These are phyloP conservation scores for Yamadazyma jaroonii DNA, from an alignment of 1,139 yeast species.

Conservation along the genomic window DNA sequence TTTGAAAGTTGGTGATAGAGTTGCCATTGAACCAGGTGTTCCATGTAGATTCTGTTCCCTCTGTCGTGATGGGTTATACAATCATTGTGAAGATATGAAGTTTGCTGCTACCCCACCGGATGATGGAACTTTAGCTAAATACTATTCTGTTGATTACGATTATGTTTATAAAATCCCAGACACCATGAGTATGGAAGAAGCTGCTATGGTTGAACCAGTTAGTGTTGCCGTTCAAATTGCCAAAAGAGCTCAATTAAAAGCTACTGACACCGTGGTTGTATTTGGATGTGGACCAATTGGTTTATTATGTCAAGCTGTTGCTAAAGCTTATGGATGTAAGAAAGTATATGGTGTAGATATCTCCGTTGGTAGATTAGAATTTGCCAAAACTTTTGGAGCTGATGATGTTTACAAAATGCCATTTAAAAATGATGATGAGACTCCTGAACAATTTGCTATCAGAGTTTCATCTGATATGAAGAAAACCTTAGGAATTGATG, in stretches of 20 bases:
- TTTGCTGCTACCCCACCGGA: slow-evolving; percentile 82
- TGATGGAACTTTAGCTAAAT: slow-evolving; percentile 61
- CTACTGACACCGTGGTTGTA: slow-evolving; percentile 24
- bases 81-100: slow-evolving; percentile 77
- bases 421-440: slow-evolving; percentile 12
- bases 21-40: slow-evolving; percentile 72
- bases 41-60: slow-evolving; percentile 75
- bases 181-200: slow-evolving; percentile 26
- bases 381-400: slow-evolving; percentile 27
- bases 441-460: slow-evolving; percentile 13
- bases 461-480: slow-evolving; percentile 13
- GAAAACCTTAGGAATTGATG: slow-evolving; percentile 28
- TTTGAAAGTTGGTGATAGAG: slow-evolving; percentile 72
- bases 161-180: slow-evolving; percentile 39
- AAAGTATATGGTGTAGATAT: slow-evolving; percentile 30
- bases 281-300: slow-evolving; percentile 38
- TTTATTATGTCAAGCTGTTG: slow-evolving; percentile 25
- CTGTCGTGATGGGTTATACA: slow-evolving; percentile 74
- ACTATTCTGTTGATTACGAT: slow-evolving; percentile 67
- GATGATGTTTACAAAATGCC: slow-evolving; percentile 19
- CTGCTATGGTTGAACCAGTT: slow-evolving; percentile 32
- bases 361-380: slow-evolving; percentile 24
- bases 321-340: slow-evolving; percentile 28
- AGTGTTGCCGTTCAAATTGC: slow-evolving; percentile 32
- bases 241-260: slow-evolving; percentile 24